Evolutionary conservation across 1,139 yeast genomes (phyloP), one percentile per base, ranked within the genome.

Genomic region (Candida sp.): DNA sequence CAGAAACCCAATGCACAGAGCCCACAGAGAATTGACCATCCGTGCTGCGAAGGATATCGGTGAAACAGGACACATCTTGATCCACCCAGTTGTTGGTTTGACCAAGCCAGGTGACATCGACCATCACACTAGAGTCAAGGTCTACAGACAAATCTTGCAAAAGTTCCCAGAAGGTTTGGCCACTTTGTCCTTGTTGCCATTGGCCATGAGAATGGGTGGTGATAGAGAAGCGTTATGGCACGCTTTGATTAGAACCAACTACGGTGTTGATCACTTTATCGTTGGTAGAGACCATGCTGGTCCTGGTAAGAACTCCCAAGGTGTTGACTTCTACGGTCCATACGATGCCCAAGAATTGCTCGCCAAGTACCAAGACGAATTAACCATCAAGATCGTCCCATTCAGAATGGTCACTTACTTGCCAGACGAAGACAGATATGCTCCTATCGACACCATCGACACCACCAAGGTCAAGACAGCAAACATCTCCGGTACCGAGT

Each of bases 191-290:
- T 78, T 93, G 58, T 79, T 93, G 65, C 98, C 98, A 17, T 80
- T 93, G 63, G 98, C 98, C 46, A 93, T 93, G 98, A 86, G 98
- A 80, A 93, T 93, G 98, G 98, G 96, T 55, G 98, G 98, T 71
- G 98, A 94, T 71, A 86, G 97, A 70, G 98, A 93, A 76, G 98
- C 98, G 33, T 88, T 93, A 49, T 93, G 98, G 98, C 98, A 93
- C 69, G 97, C 98, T 27, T 88, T 93, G 66, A 93, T 93, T 68
- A 88, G 98, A 75, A 90, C 92, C 80, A 93, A 93, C 75, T 92
- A 88, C 69, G 98, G 98, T 68, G 97, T 96, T 50, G 90, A 97
- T 51, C 98, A 93, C 71, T 93, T 93, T 74, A 94, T 94, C 65
- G 97, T 93, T 50, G 98, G 99, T 55, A 87, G 99, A 78, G 98